These are phyloP conservation scores for Passalora sequoiae DNA, from an alignment of 2,329 filamentous ascomycete species.

Conservation along the genomic window DNA sequence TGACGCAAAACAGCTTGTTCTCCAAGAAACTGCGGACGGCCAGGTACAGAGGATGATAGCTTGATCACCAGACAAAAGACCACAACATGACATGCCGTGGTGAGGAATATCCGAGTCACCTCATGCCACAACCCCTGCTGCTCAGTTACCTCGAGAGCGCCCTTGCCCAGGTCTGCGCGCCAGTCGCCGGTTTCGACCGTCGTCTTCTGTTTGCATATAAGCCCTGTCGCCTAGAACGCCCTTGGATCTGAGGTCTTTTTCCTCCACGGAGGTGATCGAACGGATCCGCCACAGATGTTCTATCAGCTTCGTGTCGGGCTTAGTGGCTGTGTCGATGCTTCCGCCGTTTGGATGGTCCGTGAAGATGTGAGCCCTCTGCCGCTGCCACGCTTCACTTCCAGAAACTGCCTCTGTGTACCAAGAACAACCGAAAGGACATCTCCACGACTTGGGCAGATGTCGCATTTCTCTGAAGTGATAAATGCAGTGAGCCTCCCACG, in stretches of 20 bases:
- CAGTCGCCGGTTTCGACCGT: background rate
- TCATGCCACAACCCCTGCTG: too few relatives aligned
- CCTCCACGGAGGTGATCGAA: conserved; percentile 13
- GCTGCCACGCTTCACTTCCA: conserved; percentile 17
- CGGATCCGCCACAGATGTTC: conserved; percentile 17
- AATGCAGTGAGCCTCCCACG: conserved; percentile 20
- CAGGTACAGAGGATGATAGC: too few relatives aligned
- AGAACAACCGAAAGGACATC: conserved; percentile 19
- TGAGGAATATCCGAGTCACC: too few relatives aligned
- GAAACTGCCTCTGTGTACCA: conserved; percentile 4
- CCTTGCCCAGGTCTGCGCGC: background rate
- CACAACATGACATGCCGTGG: too few relatives aligned
- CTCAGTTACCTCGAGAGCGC: too few relatives aligned
- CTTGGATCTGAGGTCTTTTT: conserved; percentile 16
- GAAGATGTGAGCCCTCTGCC: conserved; percentile 16
- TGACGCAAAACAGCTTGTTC: too few relatives aligned
- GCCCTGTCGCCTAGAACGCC: conserved; percentile 10
- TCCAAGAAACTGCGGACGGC: too few relatives aligned
- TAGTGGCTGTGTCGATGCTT: background rate
- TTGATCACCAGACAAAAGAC: too few relatives aligned
- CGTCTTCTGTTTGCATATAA: conserved; percentile 10
- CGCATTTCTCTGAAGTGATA: conserved; percentile 12
- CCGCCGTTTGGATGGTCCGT: conserved; percentile 4
- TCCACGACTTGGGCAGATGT: conserved; percentile 11
- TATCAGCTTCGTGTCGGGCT: conserved; percentile 9